These are phyloP conservation scores for Sphagnum fallax DNA, from an alignment of 228 moss, liverwort and hornwort genomes.

Conservation along the genomic window DNA sequence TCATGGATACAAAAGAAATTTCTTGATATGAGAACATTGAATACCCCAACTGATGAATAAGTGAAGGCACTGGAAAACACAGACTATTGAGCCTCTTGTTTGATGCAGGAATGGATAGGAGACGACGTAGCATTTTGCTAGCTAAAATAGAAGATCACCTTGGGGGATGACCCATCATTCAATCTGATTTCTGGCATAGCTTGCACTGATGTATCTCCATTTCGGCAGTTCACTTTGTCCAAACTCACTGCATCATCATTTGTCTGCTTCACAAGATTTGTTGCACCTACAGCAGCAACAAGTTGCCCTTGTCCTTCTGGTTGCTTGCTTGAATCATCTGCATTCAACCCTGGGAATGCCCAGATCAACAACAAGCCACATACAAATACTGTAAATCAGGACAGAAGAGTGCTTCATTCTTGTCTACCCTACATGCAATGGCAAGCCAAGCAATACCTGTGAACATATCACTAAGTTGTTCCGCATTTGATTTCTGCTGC, in stretches of 20 bases:
- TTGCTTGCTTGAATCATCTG: conserved; percentile 16
- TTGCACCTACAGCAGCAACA: too few relatives aligned
- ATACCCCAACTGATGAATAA: too few relatives aligned
- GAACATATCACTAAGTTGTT: conserved; percentile 1
- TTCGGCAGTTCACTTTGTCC: conserved; percentile 32
- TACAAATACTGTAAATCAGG: too few relatives aligned
- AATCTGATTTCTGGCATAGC: conserved; percentile 25
- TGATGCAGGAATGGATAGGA: too few relatives aligned
- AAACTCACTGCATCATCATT: conserved; percentile 35
- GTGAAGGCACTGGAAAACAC: too few relatives aligned
- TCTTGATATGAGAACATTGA: too few relatives aligned
- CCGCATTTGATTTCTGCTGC: conserved; percentile 27
- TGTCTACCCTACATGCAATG: too few relatives aligned
- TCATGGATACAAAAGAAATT: too few relatives aligned
- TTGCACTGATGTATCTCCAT: conserved; percentile 30
- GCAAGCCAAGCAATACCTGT: too few relatives aligned
- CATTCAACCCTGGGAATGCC: conserved; percentile 1
- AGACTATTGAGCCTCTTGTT: too few relatives aligned
- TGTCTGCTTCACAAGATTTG: conserved; percentile 25
- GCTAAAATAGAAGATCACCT: conserved; percentile 37
- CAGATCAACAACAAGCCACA: background rate
- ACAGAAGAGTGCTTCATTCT: too few relatives aligned
- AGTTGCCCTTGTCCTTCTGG: conserved; percentile 1
- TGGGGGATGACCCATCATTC: conserved; percentile 65
- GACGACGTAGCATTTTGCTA: too few relatives aligned